Evolutionary conservation across 75 land plant species (phyloP).

Genomic region (Sequoiadendron giganteum): DNA sequence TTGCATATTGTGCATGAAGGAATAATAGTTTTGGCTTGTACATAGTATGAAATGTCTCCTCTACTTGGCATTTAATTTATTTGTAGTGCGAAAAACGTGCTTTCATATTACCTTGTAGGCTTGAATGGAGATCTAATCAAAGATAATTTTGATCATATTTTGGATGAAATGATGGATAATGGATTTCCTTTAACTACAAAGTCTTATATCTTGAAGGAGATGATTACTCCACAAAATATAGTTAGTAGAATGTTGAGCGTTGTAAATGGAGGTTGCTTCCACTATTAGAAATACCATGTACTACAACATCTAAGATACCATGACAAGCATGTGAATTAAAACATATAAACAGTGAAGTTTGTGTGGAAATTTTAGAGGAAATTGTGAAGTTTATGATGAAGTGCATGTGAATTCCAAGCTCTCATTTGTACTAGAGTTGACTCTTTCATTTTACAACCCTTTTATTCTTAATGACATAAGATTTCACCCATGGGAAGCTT

Average conservation of each 20-base stretch:
- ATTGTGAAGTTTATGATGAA: constrained; percentile 10
- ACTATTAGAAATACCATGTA: constrained; percentile 73
- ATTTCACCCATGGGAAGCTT: no score
- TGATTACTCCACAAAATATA: constrained; percentile 89
- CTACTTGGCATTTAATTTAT: no score
- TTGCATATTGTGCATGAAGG: no score
- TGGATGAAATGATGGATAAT: constrained; percentile 99
- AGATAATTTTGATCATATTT: constrained; percentile 27
- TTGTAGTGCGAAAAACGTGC: no score
- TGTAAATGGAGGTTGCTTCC: constrained; percentile 81
- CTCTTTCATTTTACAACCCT: no score
- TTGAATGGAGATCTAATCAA: no score
- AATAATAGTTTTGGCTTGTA: no score
- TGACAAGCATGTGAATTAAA: constrained; percentile 77
- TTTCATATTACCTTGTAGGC: no score
- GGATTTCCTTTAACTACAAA: constrained; percentile 97
- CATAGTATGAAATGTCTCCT: no score
- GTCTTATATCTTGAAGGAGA: constrained; percentile 82
- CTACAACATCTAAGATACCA: constrained; percentile 80
- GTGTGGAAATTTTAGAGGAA: constrained; percentile 89
- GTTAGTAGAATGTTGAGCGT: constrained; percentile 91
- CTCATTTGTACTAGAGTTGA: no score
- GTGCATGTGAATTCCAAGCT: no score
- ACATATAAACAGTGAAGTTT: constrained; percentile 85
- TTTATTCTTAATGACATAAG: no score